These are phyloP conservation scores for Thielaviopsis populi DNA, from an alignment of 2,329 filamentous ascomycete species.

Conservation along the genomic window DNA sequence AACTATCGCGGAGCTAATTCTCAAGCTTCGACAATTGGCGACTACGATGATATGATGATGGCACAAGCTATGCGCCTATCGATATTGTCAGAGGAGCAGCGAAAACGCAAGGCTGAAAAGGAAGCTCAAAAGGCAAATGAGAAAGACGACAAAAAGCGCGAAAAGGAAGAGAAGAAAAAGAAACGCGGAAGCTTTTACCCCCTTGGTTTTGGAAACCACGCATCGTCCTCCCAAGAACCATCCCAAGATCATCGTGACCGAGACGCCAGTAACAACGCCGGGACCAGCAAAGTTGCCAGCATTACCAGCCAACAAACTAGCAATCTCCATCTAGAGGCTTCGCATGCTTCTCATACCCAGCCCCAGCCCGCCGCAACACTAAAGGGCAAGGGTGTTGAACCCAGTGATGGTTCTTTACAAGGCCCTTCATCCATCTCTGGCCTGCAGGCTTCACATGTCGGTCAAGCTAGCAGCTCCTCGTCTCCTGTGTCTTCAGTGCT, in stretches of 20 bases:
- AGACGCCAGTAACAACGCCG: background rate
- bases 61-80: conserved; percentile 88
- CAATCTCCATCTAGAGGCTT: conserved; percentile 42
- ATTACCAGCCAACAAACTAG: conserved; percentile 26
- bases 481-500: conserved; percentile 61
- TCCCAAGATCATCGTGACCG: background rate
- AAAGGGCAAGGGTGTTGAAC: conserved; percentile 60
- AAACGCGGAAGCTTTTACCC: conserved; percentile 34
- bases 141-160: conserved; percentile 78
- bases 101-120: conserved; percentile 73
- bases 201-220: conserved; percentile 28
- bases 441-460: conserved; percentile 44
- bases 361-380: conserved; percentile 21
- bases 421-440: conserved; percentile 14
- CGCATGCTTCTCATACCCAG: conserved; percentile 22
- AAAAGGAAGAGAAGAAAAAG: conserved; percentile 81
- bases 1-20: conserved; percentile 1
- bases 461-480: conserved; percentile 76
- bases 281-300: conserved; percentile 32
- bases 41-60: conserved; percentile 97
- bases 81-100: conserved; percentile 81
- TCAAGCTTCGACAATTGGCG: conserved; percentile 39
- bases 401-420: conserved; percentile 22
- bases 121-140: conserved; percentile 54
- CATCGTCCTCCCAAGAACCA: conserved; percentile 7